Percentiles rank a stretch among this genome's conserved stretches.
These are phyloP conservation scores for Coemansia sp. DNA, from an alignment of 192 early-diverging fungal genomes.

Conservation along the genomic window DNA sequence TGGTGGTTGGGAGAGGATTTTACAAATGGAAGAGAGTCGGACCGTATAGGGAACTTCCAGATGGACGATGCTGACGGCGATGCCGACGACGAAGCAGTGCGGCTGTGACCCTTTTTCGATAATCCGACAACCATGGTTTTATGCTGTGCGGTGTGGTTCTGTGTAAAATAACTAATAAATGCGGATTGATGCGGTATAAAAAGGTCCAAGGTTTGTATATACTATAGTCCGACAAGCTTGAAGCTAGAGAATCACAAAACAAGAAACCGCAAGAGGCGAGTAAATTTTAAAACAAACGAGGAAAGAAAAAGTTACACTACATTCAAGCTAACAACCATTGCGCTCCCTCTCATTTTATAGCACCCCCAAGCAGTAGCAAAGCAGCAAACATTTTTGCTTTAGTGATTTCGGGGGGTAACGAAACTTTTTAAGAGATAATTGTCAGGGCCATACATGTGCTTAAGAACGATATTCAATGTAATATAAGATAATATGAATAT, in stretches of 20 bases:
- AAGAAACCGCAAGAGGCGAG: no score
- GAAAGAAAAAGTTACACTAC: slow-evolving; percentile 1
- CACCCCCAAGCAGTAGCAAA: no score
- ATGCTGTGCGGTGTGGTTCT: neutral
- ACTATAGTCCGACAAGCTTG: no score
- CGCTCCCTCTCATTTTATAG: no score
- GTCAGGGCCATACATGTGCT: no score
- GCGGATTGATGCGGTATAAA: neutral
- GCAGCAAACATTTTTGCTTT: neutral
- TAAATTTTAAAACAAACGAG: neutral
- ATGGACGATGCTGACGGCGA: slow-evolving; percentile 7
- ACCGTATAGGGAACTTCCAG: slow-evolving; percentile 39
- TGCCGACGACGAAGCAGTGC: slow-evolving; percentile 10
- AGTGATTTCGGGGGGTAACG: no score
- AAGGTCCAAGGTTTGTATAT: no score
- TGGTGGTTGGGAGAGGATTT: slow-evolving; percentile 24
- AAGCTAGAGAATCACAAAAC: no score
- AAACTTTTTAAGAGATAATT: no score
- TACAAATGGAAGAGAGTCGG: slow-evolving; percentile 25
- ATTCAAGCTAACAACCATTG: no score
- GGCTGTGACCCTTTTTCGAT: slow-evolving; percentile 12
- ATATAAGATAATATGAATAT: no score
- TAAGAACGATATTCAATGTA: no score
- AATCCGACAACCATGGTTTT: slow-evolving; percentile 29
- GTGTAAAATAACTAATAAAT: neutral